A percentile compares a stretch with the other conserved stretches of the same genome.
These are phyloP conservation scores for Miamiensis avidus DNA, from an alignment of 169 alveolate species.

Conservation along the genomic window DNA sequence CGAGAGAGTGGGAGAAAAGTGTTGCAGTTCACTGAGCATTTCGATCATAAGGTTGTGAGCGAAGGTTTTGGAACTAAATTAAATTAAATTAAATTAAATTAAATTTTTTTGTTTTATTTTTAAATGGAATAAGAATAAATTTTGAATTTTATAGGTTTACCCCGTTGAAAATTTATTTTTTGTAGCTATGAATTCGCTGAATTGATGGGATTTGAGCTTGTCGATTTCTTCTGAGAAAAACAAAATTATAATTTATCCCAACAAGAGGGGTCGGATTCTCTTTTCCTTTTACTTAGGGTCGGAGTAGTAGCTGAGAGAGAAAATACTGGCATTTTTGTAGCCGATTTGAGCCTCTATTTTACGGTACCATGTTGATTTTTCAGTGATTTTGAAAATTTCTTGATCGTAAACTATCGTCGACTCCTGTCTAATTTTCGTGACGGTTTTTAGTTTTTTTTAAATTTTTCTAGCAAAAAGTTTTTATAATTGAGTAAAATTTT, in stretches of 20 bases:
- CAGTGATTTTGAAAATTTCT: not conserved
- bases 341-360: constrained; percentile 28
- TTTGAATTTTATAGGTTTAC: no score
- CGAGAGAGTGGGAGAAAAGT: not conserved
- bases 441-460: no score
- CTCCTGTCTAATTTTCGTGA: no score
- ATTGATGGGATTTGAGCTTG: constrained; percentile 25
- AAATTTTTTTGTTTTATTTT: no score
- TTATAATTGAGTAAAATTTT: no score
- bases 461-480: no score
- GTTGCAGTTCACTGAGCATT: not conserved
- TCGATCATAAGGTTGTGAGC: not conserved
- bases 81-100: no score
- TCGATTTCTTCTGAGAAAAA: constrained; percentile 38
- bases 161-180: not conserved
- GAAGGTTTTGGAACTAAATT: no score
- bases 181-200: constrained; percentile 5
- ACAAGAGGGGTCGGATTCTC: constrained; percentile 28
- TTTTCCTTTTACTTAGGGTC: constrained; percentile 24
- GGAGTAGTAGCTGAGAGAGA: constrained; percentile 14
- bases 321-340: not conserved
- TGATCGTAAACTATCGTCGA: no score
- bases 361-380: constrained; percentile 22
- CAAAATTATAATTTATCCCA: constrained; percentile 29
- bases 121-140: no score